A percentile compares a stretch with the other conserved stretches of the same genome.
phyloP scores from a whole-genome alignment of 2,329 filamentous ascomycete species.

The Fusarium keratoplasticum region DNA sequence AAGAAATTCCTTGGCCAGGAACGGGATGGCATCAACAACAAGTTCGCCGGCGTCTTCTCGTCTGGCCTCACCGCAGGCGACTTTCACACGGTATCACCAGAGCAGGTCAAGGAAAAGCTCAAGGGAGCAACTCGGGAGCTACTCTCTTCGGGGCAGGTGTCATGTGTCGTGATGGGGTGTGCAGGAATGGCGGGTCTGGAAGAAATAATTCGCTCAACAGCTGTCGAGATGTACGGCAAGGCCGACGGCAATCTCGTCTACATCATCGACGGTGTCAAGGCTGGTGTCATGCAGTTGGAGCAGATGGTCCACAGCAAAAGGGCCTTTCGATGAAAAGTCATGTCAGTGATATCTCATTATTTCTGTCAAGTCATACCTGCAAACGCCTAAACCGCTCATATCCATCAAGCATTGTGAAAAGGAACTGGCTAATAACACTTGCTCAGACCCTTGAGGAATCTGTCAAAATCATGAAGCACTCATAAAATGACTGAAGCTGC shows the following conservation, averaged over 20 bases:
- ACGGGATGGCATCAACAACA: slow-evolving; percentile 49
- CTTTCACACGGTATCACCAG: slow-evolving; percentile 76
- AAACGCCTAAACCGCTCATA: slow-evolving; percentile 8
- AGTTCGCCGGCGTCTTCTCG: slow-evolving; percentile 84
- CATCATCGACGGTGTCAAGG: slow-evolving; percentile 84
- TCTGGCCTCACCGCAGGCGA: slow-evolving; percentile 85
- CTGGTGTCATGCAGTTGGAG: slow-evolving; percentile 73
- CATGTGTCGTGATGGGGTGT: slow-evolving; percentile 85
- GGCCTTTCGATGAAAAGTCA: slow-evolving; percentile 48
- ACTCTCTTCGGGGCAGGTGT: slow-evolving; percentile 66
- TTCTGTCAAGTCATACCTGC: slow-evolving; percentile 6
- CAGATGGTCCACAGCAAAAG: slow-evolving; percentile 60
- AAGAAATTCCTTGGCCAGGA: slow-evolving; percentile 69
- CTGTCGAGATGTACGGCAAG: slow-evolving; percentile 72
- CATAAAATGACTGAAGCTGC: not conserved
- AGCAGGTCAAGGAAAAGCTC: slow-evolving; percentile 74
- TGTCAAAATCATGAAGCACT: not conserved
- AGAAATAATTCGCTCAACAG: slow-evolving; percentile 77
- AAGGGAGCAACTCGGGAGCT: slow-evolving; percentile 76
- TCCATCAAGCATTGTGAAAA: slow-evolving; percentile 4
- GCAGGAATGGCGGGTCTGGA: slow-evolving; percentile 92
- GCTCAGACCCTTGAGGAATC: not conserved
- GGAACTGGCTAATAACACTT: not conserved
- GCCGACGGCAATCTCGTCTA: slow-evolving; percentile 66
- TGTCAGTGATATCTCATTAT: slow-evolving; percentile 7